These are phyloP conservation scores for Globisporangium carolinianum DNA, from an alignment of 352 stramenopile genomes.

Conservation along the genomic window DNA sequence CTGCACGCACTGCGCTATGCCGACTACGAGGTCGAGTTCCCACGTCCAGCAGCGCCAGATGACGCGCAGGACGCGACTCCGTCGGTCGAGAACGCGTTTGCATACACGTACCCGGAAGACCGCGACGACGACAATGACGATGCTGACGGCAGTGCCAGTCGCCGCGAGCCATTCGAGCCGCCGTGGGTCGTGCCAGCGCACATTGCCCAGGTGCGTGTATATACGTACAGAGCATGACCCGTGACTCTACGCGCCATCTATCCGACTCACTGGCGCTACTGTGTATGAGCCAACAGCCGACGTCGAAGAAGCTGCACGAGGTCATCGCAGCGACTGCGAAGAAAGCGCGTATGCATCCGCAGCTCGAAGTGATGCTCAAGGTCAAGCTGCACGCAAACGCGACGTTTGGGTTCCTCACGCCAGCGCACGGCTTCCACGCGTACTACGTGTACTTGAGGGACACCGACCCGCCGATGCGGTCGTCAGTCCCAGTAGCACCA, in stretches of 20 bases:
- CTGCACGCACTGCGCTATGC: conserved; percentile 40
- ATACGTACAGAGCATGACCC: too few species aligned
- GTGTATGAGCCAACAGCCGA: conserved; percentile 18
- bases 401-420: conserved; percentile 31
- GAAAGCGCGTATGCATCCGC: conserved; percentile 27
- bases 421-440: conserved; percentile 21
- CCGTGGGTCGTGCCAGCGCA: conserved; percentile 19
- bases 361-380: conserved; percentile 46
- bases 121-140: conserved; percentile 12
- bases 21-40: conserved; percentile 39
- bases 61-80: conserved; percentile 1
- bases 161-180: conserved; percentile 18
- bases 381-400: conserved; percentile 28
- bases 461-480: conserved; percentile 14
- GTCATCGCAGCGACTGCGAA: conserved; percentile 38
- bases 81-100: conserved; percentile 23
- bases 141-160: conserved; percentile 10
- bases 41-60: conserved; percentile 9
- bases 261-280: background rate
- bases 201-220: conserved; percentile 18
- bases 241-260: too few species aligned
- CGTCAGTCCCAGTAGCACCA: background rate
- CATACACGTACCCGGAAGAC: conserved; percentile 36
- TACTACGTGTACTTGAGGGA: conserved; percentile 49
- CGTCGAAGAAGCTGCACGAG: conserved; percentile 32